phyloP scores from a whole-genome alignment of 2,329 filamentous ascomycete species.

The Talaromyces sp. region DNA sequence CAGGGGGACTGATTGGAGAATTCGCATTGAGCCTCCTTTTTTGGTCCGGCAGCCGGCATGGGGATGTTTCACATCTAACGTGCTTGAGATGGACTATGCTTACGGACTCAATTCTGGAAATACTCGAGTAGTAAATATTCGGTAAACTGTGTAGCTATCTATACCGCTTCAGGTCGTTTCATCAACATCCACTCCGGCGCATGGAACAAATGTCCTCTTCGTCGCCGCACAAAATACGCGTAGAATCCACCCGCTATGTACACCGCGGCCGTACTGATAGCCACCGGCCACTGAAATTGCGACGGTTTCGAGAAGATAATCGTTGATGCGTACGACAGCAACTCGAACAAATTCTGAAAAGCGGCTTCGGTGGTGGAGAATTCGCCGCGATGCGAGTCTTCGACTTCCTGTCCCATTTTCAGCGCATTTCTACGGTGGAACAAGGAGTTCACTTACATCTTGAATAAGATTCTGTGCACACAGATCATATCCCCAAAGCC shows the following conservation, averaged over 20 bases:
- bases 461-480: conserved; percentile 60
- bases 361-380: conserved; percentile 68
- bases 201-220: conserved; percentile 61
- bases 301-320: conserved; percentile 60
- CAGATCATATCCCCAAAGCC: conserved; percentile 61
- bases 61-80: neutral
- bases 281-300: conserved; percentile 62
- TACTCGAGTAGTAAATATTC: too few species aligned
- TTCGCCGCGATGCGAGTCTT: conserved; percentile 55
- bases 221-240: conserved; percentile 54
- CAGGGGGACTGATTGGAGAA: neutral
- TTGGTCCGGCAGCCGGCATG: neutral
- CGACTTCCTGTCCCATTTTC: conserved; percentile 47
- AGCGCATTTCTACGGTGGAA: neutral
- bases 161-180: neutral
- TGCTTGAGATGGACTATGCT: too few species aligned
- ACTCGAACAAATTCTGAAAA: conserved; percentile 66
- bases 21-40: neutral
- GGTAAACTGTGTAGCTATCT: too few species aligned
- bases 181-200: conserved; percentile 3
- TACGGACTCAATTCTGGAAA: neutral
- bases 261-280: conserved; percentile 51
- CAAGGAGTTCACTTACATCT: conserved; percentile 42
- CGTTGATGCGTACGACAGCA: conserved; percentile 63
- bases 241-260: conserved; percentile 41